Evolutionary conservation across 2,329 filamentous ascomycete genomes (phyloP), one percentile per base, ranked within the genome.

Genomic region (Dryadomyces quercus-mongolicae): DNA sequence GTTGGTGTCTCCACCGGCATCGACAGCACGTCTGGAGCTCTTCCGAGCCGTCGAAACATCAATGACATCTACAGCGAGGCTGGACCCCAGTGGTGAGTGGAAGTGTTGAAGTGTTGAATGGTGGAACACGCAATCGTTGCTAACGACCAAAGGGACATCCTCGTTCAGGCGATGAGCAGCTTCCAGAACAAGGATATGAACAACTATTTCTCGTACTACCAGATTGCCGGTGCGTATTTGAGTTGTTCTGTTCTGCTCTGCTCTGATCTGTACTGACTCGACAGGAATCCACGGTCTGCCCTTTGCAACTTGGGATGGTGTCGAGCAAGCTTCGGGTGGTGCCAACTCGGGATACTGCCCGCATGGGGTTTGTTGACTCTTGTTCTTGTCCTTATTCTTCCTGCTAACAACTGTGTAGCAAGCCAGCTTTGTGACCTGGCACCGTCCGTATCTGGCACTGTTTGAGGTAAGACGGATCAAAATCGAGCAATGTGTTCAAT

Each of bases 401-500:
- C n/a, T n/a, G 48, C 53, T 47, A 21, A 46, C 43, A 10, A n/a
- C n/a, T 7, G 9, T 21, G 16, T 44, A 76, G 75, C 72, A 78
- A 62, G 65, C 69, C n/a, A 62, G 74, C 22, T 77, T 80, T 58
- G 61, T 72, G 7, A 64, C 73, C 18, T 82, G 77, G 79, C 79
- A 83, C 62, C 74, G 78, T 6, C 73, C 77, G 3, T 81, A 76
- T 56, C 61, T 80, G 45, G 66, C 72, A 8, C 67, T 81, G 6
- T 80, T 70, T 54, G 79, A 82, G 69, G 75, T 77, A 64, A 12
- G 64, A 38, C 34, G 34, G 13, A n/a, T n/a, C 34, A 38, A 7
- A 13, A 7, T 38, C 7, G 34, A 7, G 7, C 7, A 38, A 7
- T 38, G 7, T 38, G 34, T 38, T 7, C 34, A 38, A 38, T n/a